Percentiles rank a stretch among this genome's conserved stretches.
Evolutionary conservation across 2,329 filamentous ascomycete species (phyloP).

Genomic region (Penicillium digitatum): DNA sequence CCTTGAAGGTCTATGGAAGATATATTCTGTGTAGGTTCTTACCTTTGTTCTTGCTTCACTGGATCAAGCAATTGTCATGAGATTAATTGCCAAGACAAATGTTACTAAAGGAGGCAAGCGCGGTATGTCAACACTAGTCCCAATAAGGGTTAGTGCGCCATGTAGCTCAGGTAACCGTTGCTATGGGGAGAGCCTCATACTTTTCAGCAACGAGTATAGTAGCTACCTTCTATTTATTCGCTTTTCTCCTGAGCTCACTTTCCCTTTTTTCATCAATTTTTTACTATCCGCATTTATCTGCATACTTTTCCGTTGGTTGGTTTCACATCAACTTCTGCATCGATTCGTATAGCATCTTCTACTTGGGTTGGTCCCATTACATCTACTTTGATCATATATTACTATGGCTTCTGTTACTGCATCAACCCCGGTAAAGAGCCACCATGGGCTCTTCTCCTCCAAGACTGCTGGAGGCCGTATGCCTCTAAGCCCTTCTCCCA

Average conservation of each 20-base stretch:
- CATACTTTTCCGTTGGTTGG: slow-evolving; percentile 21
- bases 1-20: neutral
- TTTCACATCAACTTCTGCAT: slow-evolving; percentile 30
- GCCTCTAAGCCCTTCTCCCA: slow-evolving; percentile 86
- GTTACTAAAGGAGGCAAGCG: slow-evolving; percentile 49
- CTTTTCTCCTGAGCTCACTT: slow-evolving; percentile 21
- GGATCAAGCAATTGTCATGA: neutral
- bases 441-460: slow-evolving; percentile 84
- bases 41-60: neutral
- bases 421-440: slow-evolving; percentile 91
- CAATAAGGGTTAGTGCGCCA: slow-evolving; percentile 32
- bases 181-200: slow-evolving; percentile 32
- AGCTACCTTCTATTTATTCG: slow-evolving; percentile 37
- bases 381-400: slow-evolving; percentile 21
- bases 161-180: slow-evolving; percentile 41
- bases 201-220: slow-evolving; percentile 22
- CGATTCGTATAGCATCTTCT: slow-evolving; percentile 24
- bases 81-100: slow-evolving; percentile 23
- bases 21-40: neutral
- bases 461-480: slow-evolving; percentile 92
- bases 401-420: slow-evolving; percentile 79
- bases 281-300: slow-evolving; percentile 24
- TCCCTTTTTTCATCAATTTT: slow-evolving; percentile 18
- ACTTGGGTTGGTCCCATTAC: slow-evolving; percentile 21
- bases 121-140: slow-evolving; percentile 43